Base-by-base conservation (phyloP, 495 filamentous ascomycete genomes). In the Podospora tetraspora region DNA sequence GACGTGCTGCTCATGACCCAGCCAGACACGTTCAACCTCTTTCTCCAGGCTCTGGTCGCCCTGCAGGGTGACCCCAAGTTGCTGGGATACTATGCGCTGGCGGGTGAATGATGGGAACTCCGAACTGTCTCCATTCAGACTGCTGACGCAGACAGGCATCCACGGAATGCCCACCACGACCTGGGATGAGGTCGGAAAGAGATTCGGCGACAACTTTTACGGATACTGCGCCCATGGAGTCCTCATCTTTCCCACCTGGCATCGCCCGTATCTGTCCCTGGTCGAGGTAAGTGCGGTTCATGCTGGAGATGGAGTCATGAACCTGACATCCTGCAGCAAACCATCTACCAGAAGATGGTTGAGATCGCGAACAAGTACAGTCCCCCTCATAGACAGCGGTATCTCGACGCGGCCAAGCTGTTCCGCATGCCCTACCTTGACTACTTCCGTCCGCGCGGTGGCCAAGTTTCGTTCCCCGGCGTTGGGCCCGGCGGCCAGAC, bases 1-100 rank as follows among this genome's bases (percentile, higher is more conserved):
- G 64, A 66, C 22, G 19, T 34, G 27, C 64, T 66, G 22, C 56
- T 66, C 57, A 60, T 21, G 27, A 27, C 27, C 9, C 24, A 61
- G 10, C 56, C 64, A 13, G 27, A 66, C 57, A 66, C 64, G 7
- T 66, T 66, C 56, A 66, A 66, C 22, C 64, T 66, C 57, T 22
- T 66, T 8, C 30, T 66, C 11, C 64, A 60, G 57, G 63, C 63
- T 22, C 16, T 66, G 64, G 22, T 6, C 1, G 21, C 13, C n/a
- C 16, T 66, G n/a, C 64, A 66, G 64, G 22, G n/a, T 6, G 30
- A 66, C 29, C 24, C 23, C 0, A n/a, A 30, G 13, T 11, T 66
- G 16, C 19, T 66, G 0, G 64, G 57, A 13, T 66, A 29, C 25
- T 66, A 60, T 32, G 43, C 43, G 5, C 19, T 52, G 43, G 43